Evolutionary conservation across 345 rosid genomes (phyloP).

Genomic region (Lepidium didymum): DNA sequence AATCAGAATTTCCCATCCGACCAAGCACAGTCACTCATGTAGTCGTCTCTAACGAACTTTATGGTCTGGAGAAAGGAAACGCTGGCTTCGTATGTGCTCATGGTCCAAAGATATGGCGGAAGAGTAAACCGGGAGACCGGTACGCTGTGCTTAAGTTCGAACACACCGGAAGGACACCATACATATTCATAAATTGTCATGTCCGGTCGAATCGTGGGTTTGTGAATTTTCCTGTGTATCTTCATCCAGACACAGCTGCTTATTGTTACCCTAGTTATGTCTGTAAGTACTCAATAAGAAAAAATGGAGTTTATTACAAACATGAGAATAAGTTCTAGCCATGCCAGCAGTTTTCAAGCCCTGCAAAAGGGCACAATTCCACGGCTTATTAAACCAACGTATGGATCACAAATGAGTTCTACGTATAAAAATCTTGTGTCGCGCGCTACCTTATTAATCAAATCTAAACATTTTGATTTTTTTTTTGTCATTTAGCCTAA

Average conservation of each 20-base stretch:
- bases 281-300: constrained; percentile 11
- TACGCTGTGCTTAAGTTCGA: background rate
- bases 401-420: background rate
- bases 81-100: constrained; percentile 24
- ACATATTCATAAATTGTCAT: constrained; percentile 5
- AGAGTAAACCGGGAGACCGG: constrained; percentile 20
- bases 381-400: background rate
- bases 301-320: constrained; percentile 20
- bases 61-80: constrained; percentile 17
- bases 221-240: constrained; percentile 8
- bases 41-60: constrained; percentile 14
- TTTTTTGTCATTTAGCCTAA: no score
- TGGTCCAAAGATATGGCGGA: constrained; percentile 19
- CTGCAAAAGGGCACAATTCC: background rate
- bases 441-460: background rate
- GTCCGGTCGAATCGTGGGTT: constrained; percentile 21
- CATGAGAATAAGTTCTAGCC: constrained; percentile 11
- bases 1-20: background rate
- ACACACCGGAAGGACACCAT: background rate
- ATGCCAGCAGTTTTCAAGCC: constrained; percentile 1
- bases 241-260: constrained; percentile 15
- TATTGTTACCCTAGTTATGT: constrained; percentile 10
- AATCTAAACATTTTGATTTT: background rate
- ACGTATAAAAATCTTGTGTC: background rate
- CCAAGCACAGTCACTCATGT: constrained; percentile 12